These are phyloP conservation scores for Podospora didyma DNA, from an alignment of 495 filamentous ascomycete genomes.

Conservation along the genomic window DNA sequence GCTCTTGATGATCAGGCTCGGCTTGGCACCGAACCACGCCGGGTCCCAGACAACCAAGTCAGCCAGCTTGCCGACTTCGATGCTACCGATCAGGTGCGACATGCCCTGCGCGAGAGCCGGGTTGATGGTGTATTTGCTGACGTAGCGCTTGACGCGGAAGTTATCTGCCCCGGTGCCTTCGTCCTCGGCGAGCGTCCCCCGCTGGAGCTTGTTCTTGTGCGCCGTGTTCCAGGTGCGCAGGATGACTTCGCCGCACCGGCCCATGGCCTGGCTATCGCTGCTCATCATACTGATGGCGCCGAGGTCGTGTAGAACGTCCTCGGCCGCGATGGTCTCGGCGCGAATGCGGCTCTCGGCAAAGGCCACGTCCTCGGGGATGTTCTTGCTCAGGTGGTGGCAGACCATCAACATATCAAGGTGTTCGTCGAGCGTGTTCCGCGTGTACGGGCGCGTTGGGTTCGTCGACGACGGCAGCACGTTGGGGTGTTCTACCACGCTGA, in stretches of 20 bases:
- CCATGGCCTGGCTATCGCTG: constrained; percentile 96
- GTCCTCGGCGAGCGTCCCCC: constrained; percentile 74
- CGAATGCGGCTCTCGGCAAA: constrained; percentile 96
- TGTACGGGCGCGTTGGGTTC: constrained; percentile 92
- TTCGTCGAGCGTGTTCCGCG: constrained; percentile 89
- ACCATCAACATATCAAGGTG: constrained; percentile 99
- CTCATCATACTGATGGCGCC: constrained; percentile 99
- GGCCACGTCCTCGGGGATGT: constrained; percentile 93
- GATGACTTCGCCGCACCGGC: constrained; percentile 91
- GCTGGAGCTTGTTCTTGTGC: constrained; percentile 93
- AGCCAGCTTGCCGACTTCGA: constrained; percentile 88
- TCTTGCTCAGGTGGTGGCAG: constrained; percentile 88
- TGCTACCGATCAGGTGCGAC: constrained; percentile 79
- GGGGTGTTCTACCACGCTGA: constrained; percentile 83
- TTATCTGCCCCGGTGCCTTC: constrained; percentile 83
- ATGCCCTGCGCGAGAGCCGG: constrained; percentile 93
- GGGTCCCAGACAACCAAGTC: constrained; percentile 90
- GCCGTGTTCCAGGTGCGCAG: constrained; percentile 96
- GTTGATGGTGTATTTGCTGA: constrained; percentile 98
- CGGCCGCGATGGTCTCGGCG: constrained; percentile 93
- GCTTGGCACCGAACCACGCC: constrained; percentile 85
- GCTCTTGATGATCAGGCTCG: constrained; percentile 77
- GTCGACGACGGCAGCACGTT: constrained; percentile 92
- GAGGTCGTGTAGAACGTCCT: constrained; percentile 94
- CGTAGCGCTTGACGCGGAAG: constrained; percentile 87